Evolutionary conservation across 202 grass and related monocot genomes (phyloP), one percentile per base, ranked within the genome.

Genomic region (Schoenoplectus triqueter): DNA sequence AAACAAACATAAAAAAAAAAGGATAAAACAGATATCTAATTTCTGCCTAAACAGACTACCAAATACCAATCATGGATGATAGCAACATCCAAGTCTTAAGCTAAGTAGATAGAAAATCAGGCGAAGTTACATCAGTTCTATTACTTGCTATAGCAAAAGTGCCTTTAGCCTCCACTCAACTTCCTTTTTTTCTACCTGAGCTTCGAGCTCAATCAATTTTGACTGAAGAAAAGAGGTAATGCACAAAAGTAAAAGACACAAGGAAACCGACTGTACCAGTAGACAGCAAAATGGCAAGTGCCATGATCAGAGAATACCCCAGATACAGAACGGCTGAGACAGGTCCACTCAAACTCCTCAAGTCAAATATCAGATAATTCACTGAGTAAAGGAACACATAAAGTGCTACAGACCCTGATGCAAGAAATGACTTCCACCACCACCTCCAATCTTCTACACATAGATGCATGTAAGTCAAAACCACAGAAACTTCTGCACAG

Each of bases 391-490:
- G 87, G 85, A 97, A 94, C 42, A 97, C 92, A 20, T 97, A 97
- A 62, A 97, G 42, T 21, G 94, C 90, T 40, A 92, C 92, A 20
- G 94, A 94, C 66, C 92, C 94, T 5, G 92, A 86, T 7, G 92
- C 89, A 11, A 97, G 93, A 85, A 97, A 97, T 45, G 92, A 86
- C 84, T 94, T 97, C 95, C 92, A 94, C 95, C 95, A 97, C 95
- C 95, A 94, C 80, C 88, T 93, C 92, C 92, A 97, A 69, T 97
- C 89, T 90, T 97, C 92, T 61, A 89, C 95, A 2, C 95, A 97
- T 0, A 97, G 92, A 67, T 91, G 90, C 91, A 93, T 92, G 75
- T 97, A 94, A 17, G 95, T 97, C 10, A 97, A 86, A 57, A 97
- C 95, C 41, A 97, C 86, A 2, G 95, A 90, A 3, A 94, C 92